Evolutionary conservation across 2,329 filamentous ascomycete species (phyloP).

Genomic region (Graphiopsis chlorocephala): DNA sequence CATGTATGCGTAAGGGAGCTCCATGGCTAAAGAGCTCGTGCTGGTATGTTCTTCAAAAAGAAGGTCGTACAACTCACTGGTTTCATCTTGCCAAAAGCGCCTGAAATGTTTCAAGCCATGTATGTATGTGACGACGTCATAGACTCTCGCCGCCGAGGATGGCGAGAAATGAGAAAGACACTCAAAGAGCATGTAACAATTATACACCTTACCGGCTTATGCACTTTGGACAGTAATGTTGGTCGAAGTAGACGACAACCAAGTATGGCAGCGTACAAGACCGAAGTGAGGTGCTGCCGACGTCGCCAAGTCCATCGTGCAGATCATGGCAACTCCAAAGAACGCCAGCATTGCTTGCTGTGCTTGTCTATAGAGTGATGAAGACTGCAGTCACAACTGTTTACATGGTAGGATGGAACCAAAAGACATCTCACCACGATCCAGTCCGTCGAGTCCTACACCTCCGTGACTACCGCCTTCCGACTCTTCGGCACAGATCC

Average conservation of each 20-base stretch:
- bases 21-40: neutral
- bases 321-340: neutral
- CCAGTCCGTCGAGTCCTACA: neutral
- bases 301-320: neutral
- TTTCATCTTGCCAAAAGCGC: neutral
- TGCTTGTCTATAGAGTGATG: neutral
- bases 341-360: neutral
- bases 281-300: neutral
- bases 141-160: neutral
- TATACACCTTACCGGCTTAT: neutral
- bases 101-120: neutral
- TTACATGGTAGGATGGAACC: neutral
- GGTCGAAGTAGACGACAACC: neutral
- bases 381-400: neutral
- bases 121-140: neutral
- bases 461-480: neutral
- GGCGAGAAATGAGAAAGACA: neutral
- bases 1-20: slow-evolving; percentile 17
- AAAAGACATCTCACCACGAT: neutral
- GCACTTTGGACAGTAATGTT: neutral
- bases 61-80: neutral
- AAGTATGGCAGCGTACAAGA: neutral
- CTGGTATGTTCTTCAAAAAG: neutral
- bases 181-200: neutral
- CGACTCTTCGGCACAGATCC: neutral